Evolutionary conservation across 768 basidiomycete genomes (phyloP), one percentile per base, ranked within the genome.

Genomic region (Boletus fagicola): DNA sequence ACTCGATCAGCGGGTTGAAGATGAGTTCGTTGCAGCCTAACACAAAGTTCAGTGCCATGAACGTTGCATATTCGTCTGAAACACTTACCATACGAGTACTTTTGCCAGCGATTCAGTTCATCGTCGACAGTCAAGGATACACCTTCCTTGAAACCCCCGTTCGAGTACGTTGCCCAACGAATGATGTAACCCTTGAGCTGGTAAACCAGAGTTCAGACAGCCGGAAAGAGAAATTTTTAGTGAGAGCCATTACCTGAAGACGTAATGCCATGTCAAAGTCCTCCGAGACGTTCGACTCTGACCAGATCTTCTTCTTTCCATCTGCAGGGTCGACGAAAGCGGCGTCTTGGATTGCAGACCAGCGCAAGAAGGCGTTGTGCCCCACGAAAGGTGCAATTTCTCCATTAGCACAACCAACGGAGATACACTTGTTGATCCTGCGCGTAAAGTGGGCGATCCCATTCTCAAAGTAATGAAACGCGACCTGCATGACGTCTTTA

Each of bases 51-150:
- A 86, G 66, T 81, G 5, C 56, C 30, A 57, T 1, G 54, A 40
- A 33, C 4, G 10, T 4, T 3, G 4, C 1, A n/a, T 0, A 28
- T n/a, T 18, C 13, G 64, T 1, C 63, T 77, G 74, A 45, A 77
- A 33, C 75, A 61, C 63, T 68, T 4, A 65, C 87, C 88, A 72
- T 90, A 90, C 0, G 88, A 77, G 61, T 91, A 92, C 70, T 94
- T 96, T 65, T 94, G 91, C 94, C 94, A 97, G 3, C 94, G 74
- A 64, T 94, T 94, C 10, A 97, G 75, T 70, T 97, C 94, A 63
- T 97, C 93, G 54, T 94, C 92, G 54, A 86, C 87, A 0, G 94
- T 94, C 28, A 97, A 74, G 0, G 89, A 91, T 20, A 97, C 93
- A 61, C 94, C 94, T 66, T 97, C 94, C 74, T 93, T 90, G 80